A percentile compares a stretch with the other conserved stretches of the same genome.
Conservation (phyloP, 1,284 basidiomycete genomes). For the Ceratobasidium sp. region DNA sequence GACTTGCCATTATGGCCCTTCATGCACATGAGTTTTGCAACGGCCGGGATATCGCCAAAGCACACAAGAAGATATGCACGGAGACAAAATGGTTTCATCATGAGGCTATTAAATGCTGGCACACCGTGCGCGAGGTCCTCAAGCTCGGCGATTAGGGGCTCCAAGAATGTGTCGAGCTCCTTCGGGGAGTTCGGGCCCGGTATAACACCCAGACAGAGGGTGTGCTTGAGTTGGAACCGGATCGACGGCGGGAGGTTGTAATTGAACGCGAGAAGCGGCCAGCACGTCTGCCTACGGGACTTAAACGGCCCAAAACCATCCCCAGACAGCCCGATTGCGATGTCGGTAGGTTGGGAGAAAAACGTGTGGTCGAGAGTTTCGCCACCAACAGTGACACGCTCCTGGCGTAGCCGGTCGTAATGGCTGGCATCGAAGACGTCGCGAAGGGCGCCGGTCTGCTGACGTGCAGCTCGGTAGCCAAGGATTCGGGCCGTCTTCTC, state of each 20-base stretch:
- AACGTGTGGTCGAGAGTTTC: slow-evolving; percentile 45
- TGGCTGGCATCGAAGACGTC: slow-evolving; percentile 47
- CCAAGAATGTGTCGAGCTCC: slow-evolving; percentile 44
- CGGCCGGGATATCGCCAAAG: slow-evolving; percentile 43
- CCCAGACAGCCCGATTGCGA: background rate
- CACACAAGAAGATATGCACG: slow-evolving; percentile 33
- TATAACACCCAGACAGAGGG: slow-evolving; percentile 43
- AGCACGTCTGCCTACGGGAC: slow-evolving; percentile 50
- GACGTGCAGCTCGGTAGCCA: too few relatives aligned
- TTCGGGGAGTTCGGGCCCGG: slow-evolving; percentile 42
- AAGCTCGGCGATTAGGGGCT: slow-evolving; percentile 41
- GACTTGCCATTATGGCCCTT: slow-evolving; percentile 43
- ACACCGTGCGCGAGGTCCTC: slow-evolving; percentile 39
- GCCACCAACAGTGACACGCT: slow-evolving; percentile 12
- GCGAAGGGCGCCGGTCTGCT: too few relatives aligned
- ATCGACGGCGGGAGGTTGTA: slow-evolving; percentile 44
- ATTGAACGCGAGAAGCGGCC: slow-evolving; percentile 44
- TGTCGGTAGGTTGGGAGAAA: slow-evolving; percentile 50
- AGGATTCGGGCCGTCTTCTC: too few relatives aligned
- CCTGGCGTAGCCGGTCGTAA: slow-evolving; percentile 24
- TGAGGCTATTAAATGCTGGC: slow-evolving; percentile 7
- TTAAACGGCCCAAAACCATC: slow-evolving; percentile 29
- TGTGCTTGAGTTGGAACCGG: slow-evolving; percentile 35
- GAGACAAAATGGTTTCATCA: slow-evolving; percentile 22
- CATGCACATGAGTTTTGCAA: slow-evolving; percentile 43